These are phyloP conservation scores for Daedaleopsis sinensis DNA, from an alignment of 768 basidiomycete species.

Conservation along the genomic window DNA sequence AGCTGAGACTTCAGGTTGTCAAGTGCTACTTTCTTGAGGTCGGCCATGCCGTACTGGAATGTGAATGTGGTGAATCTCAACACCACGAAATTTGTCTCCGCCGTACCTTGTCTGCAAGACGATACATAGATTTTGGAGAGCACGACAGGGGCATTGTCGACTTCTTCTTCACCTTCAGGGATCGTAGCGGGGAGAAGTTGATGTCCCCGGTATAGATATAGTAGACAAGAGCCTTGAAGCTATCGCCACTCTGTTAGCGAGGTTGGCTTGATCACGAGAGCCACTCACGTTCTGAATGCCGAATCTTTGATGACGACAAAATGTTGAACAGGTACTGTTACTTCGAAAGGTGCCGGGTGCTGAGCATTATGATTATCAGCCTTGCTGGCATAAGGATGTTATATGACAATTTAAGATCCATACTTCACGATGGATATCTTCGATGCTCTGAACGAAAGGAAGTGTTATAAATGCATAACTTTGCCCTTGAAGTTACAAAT, in stretches of 20 bases:
- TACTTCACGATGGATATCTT: no score
- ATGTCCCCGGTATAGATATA: slow-evolving; percentile 23
- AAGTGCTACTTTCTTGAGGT: slow-evolving; percentile 16
- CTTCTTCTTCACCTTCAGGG: neutral
- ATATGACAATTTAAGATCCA: no score
- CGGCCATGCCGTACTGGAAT: slow-evolving; percentile 7
- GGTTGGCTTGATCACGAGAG: neutral
- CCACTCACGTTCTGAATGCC: slow-evolving; percentile 15
- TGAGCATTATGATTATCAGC: neutral
- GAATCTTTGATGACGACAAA: slow-evolving; percentile 1
- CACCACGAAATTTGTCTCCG: no score
- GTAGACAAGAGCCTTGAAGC: slow-evolving; percentile 20
- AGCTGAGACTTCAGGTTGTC: slow-evolving; percentile 20
- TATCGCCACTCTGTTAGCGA: neutral
- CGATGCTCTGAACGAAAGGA: no score
- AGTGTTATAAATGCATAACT: no score
- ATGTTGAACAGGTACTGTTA: neutral
- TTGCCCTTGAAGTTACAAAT: no score
- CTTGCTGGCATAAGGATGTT: no score
- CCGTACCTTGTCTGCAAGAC: slow-evolving; percentile 24
- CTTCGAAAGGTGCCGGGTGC: neutral
- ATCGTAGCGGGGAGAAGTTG: slow-evolving; percentile 16
- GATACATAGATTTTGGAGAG: slow-evolving; percentile 32
- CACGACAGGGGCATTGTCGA: slow-evolving; percentile 2
- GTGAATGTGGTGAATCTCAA: no score